phyloP scores from a whole-genome alignment of 2,329 filamentous ascomycete species.

The Torrubiella hemipterigena region DNA sequence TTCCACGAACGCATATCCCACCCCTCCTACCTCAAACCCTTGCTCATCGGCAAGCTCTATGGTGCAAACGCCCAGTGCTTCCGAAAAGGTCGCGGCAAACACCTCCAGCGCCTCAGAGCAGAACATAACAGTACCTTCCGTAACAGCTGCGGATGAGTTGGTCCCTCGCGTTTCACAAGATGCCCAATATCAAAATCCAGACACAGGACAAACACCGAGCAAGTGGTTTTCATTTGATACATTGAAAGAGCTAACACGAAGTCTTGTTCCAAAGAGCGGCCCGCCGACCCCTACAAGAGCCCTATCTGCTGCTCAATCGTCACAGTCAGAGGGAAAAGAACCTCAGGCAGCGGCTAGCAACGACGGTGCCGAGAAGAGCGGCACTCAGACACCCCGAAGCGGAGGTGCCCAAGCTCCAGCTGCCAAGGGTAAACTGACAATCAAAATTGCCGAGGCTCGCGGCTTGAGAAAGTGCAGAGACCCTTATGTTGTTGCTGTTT shows the following conservation, averaged over 20 bases:
- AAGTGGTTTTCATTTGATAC: constrained; percentile 54
- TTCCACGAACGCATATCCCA: constrained; percentile 37
- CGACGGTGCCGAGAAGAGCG: constrained; percentile 32
- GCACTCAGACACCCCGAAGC: constrained; percentile 40
- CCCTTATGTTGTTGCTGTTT: constrained; percentile 92
- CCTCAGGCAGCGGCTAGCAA: constrained; percentile 25
- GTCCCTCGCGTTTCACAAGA: too few relatives aligned
- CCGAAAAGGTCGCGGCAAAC: not conserved
- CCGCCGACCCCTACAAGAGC: constrained; percentile 83
- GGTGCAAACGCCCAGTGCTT: not conserved
- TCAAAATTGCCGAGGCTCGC: constrained; percentile 78
- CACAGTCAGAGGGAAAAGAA: constrained; percentile 32
- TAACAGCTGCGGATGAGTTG: constrained; percentile 19
- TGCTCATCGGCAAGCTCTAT: constrained; percentile 22
- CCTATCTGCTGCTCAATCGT: constrained; percentile 52
- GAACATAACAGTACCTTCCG: constrained; percentile 8
- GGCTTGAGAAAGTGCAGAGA: constrained; percentile 72
- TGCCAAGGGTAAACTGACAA: constrained; percentile 76
- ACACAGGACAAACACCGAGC: constrained; percentile 26
- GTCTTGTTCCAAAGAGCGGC: constrained; percentile 68
- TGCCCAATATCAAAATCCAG: constrained; percentile 30
- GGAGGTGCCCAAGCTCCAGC: constrained; percentile 52
- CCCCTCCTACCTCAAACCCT: constrained; percentile 41
- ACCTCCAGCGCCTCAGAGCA: constrained; percentile 5
- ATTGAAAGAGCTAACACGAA: constrained; percentile 82